phyloP scores from a whole-genome alignment of 352 stramenopile species.

The Phytophthora pseudosyringae region DNA sequence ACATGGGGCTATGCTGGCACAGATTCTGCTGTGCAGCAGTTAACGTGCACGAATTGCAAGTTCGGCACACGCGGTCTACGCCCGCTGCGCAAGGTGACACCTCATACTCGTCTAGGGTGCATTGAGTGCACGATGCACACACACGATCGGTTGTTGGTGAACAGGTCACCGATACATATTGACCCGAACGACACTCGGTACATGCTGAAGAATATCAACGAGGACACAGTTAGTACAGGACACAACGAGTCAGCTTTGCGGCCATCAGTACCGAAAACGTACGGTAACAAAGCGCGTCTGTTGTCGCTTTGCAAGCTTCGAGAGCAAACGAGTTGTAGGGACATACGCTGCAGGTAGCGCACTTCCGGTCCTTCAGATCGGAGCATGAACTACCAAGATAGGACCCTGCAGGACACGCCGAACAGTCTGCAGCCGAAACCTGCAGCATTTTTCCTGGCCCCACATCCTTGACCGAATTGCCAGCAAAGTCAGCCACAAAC shows the following conservation, averaged over 20 bases:
- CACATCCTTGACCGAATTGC: slow-evolving; percentile 46
- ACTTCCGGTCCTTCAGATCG: slow-evolving; percentile 63
- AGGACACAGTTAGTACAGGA: not conserved
- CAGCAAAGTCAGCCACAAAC: slow-evolving; percentile 59
- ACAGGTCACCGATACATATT: slow-evolving; percentile 55
- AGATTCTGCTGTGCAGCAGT: slow-evolving; percentile 59
- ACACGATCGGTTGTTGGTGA: slow-evolving; percentile 63
- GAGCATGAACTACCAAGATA: slow-evolving; percentile 69
- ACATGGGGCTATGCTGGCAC: slow-evolving; percentile 64
- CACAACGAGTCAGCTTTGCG: not conserved
- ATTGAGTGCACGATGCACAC: slow-evolving; percentile 66
- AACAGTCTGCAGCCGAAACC: slow-evolving; percentile 57
- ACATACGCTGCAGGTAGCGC: slow-evolving; percentile 62
- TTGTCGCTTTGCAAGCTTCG: slow-evolving; percentile 47
- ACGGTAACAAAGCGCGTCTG: slow-evolving; percentile 79
- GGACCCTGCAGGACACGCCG: slow-evolving; percentile 43
- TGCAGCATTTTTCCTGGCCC: slow-evolving; percentile 35
- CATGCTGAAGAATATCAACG: slow-evolving; percentile 48
- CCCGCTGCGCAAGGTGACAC: slow-evolving; percentile 58
- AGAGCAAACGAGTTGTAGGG: slow-evolving; percentile 63
- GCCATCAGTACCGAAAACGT: slow-evolving; percentile 22
- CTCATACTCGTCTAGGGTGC: slow-evolving; percentile 78
- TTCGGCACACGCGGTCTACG: slow-evolving; percentile 66
- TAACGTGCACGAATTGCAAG: slow-evolving; percentile 77
- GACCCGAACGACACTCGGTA: slow-evolving; percentile 62